Percentiles rank a stretch among this genome's conserved stretches.
Evolutionary conservation across 371 early-diverging fungal species (phyloP).

Genomic region (Mucor irregularis): DNA sequence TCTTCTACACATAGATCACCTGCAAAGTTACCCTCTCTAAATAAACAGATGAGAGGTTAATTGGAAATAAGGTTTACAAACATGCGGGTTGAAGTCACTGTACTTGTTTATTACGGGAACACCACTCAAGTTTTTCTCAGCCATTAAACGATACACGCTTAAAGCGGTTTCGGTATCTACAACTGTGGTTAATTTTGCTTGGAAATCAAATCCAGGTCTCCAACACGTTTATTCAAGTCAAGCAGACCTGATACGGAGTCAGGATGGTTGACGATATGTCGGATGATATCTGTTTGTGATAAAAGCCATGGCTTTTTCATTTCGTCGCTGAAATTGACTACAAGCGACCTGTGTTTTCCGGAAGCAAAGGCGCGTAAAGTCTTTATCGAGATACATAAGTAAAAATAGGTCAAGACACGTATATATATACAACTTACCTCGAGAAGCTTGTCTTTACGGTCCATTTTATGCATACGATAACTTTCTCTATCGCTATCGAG

Average conservation of each 20-base stretch:
- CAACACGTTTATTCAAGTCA: constrained; percentile 34
- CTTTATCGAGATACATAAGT: constrained; percentile 15
- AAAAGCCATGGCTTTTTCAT: constrained; percentile 44
- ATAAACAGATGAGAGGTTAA: not conserved
- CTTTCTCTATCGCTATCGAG: constrained; percentile 59
- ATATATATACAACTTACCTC: constrained; percentile 25
- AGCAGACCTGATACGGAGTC: constrained; percentile 36
- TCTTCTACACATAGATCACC: constrained; percentile 53
- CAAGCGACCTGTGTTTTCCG: constrained; percentile 50
- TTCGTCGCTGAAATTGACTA: constrained; percentile 34
- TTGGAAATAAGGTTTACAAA: not conserved
- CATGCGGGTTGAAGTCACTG: not conserved
- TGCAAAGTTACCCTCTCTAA: constrained; percentile 34
- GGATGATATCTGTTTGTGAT: constrained; percentile 58
- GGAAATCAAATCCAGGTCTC: constrained; percentile 19
- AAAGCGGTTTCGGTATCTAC: constrained; percentile 36
- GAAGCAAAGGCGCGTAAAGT: constrained; percentile 48
- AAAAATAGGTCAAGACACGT: not conserved
- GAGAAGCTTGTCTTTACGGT: constrained; percentile 44
- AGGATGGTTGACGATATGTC: constrained; percentile 46
- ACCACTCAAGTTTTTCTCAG: constrained; percentile 43
- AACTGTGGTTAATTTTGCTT: constrained; percentile 33
- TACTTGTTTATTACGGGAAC: constrained; percentile 52
- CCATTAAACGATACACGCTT: constrained; percentile 49
- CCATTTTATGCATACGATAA: constrained; percentile 53